A percentile compares a stretch with the other conserved stretches of the same genome.
phyloP scores from a whole-genome alignment of 345 rosid genomes.

The Pistacia integerrima region DNA sequence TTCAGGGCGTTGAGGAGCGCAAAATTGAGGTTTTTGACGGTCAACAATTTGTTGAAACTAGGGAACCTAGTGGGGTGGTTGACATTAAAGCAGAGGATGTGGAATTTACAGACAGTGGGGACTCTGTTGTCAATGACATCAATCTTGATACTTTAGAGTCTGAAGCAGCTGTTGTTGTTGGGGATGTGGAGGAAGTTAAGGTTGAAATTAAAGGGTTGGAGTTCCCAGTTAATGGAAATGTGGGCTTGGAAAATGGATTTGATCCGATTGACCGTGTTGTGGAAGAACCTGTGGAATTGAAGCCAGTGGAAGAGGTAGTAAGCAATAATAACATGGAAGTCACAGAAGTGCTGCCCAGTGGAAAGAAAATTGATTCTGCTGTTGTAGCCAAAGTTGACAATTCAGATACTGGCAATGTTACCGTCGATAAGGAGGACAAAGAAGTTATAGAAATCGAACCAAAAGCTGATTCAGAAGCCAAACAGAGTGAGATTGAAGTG shows the following conservation, averaged over 20 bases:
- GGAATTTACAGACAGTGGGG: constrained; percentile 35
- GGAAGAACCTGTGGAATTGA: constrained; percentile 26
- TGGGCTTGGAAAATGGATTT: constrained; percentile 49
- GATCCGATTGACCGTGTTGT: constrained; percentile 35
- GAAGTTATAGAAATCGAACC: constrained; percentile 21
- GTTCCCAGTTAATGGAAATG: constrained; percentile 24
- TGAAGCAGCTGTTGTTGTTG: constrained; percentile 36
- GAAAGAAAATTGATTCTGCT: constrained; percentile 21
- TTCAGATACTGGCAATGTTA: background rate
- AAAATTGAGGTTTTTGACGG: constrained; percentile 23
- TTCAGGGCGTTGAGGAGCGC: constrained; percentile 25
- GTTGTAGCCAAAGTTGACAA: constrained; percentile 8
- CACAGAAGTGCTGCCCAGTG: constrained; percentile 24
- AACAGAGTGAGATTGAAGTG: constrained; percentile 23
- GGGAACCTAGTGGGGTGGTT: constrained; percentile 16
- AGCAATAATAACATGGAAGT: constrained; percentile 17
- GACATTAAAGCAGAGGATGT: constrained; percentile 36
- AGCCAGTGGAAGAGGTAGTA: constrained; percentile 7
- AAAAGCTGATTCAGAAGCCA: constrained; percentile 32
- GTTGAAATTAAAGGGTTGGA: constrained; percentile 34
- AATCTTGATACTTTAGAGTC: constrained; percentile 26
- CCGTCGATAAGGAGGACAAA: constrained; percentile 21
- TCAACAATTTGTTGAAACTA: constrained; percentile 5
- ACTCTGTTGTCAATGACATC: constrained; percentile 37
- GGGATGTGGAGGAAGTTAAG: constrained; percentile 36